Percentiles rank a stretch among this genome's conserved stretches.
phyloP scores from a whole-genome alignment of 2,329 filamentous ascomycete genomes.

The Phialophora expanda region DNA sequence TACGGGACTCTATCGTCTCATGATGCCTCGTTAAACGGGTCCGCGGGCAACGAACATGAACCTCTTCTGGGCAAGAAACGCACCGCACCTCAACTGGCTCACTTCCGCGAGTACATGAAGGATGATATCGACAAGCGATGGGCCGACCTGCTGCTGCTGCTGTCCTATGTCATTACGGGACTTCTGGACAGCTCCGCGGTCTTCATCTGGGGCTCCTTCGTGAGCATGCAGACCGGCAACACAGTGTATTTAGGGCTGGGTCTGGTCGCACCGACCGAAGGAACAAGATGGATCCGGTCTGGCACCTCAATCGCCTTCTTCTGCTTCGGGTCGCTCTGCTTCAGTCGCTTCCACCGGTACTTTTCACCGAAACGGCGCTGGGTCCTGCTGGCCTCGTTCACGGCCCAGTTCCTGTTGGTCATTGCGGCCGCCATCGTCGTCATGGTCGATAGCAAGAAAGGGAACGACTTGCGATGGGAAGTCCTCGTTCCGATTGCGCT shows the following conservation, averaged over 20 bases:
- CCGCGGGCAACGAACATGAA: constrained; percentile 23
- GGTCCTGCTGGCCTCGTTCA: constrained; percentile 67
- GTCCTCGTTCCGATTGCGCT: constrained; percentile 71
- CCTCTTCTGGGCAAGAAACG: constrained; percentile 19
- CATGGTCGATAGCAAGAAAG: constrained; percentile 49
- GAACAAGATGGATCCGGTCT: constrained; percentile 72
- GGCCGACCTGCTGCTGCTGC: constrained; percentile 71
- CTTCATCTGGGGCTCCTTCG: constrained; percentile 78
- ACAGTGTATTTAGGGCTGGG: constrained; percentile 80
- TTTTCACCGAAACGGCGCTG: constrained; percentile 67
- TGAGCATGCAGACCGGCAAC: constrained; percentile 86
- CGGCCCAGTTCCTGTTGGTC: constrained; percentile 54
- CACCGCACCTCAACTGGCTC: not conserved
- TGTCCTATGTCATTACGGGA: constrained; percentile 78
- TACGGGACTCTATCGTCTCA: constrained; percentile 26
- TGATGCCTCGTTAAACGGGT: constrained; percentile 8
- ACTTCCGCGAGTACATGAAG: constrained; percentile 27
- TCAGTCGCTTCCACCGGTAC: constrained; percentile 69
- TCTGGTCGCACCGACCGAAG: constrained; percentile 61
- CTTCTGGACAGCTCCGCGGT: constrained; percentile 77
- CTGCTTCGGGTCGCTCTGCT: constrained; percentile 73
- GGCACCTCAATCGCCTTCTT: constrained; percentile 72
- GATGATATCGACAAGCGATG: constrained; percentile 42
- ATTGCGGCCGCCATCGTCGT: constrained; percentile 46
- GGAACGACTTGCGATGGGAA: constrained; percentile 58